Evolutionary conservation across 73 alveolate genomes (phyloP).

Genomic region (Paramecium sonneborni): DNA sequence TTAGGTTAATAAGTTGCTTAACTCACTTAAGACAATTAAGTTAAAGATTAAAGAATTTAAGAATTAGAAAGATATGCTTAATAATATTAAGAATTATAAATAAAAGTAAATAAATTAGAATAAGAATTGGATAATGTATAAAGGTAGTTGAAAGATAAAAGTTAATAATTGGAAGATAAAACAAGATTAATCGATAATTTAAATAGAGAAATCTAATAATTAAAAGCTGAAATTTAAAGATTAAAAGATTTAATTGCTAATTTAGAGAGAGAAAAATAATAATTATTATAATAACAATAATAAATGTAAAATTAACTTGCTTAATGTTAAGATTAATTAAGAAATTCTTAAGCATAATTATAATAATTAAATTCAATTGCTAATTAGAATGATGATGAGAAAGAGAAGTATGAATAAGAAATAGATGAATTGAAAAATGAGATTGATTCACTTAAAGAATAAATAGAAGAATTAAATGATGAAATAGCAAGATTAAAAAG

Average conservation of each 20-base stretch:
- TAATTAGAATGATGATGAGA: conserved; percentile 22
- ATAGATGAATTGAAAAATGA: not conserved
- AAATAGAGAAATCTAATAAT: not conserved
- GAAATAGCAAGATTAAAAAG: conserved; percentile 11
- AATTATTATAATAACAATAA: not conserved
- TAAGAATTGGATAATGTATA: not conserved
- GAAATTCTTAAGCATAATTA: not conserved
- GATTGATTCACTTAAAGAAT: not conserved
- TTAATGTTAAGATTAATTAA: not conserved
- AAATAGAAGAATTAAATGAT: conserved; percentile 39
- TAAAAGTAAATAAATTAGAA: not conserved
- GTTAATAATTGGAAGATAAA: not conserved
- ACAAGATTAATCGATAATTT: not conserved
- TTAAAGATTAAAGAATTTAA: not conserved
- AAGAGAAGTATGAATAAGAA: not conserved
- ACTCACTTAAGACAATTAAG: not conserved
- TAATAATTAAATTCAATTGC: not conserved
- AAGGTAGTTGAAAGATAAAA: not conserved
- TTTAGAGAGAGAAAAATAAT: conserved; percentile 3
- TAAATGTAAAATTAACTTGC: not conserved
- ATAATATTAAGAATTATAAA: not conserved
- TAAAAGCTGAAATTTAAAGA: conserved; percentile 2
- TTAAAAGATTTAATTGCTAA: not conserved
- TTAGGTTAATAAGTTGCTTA: not conserved
- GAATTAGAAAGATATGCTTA: conserved; percentile 46